Conservation (phyloP, 164 flowering plant species). For the Warburgia ugandensis region DNA sequence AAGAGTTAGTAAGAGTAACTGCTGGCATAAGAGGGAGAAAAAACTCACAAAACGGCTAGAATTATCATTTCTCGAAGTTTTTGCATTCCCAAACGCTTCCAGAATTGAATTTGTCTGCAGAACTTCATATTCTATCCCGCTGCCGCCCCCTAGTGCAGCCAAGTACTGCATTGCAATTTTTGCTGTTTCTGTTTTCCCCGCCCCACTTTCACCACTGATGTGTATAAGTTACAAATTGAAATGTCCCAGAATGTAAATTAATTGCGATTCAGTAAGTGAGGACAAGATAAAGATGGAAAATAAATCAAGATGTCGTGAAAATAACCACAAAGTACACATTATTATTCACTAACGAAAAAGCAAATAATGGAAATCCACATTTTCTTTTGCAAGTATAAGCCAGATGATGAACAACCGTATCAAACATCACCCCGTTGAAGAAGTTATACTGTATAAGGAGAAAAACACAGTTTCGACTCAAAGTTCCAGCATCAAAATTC, state of each 20-base stretch:
- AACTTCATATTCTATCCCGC: constrained; percentile 48
- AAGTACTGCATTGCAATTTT: constrained; percentile 71
- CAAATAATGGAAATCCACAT: no score
- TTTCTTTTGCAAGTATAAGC: no score
- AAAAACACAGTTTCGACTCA: no score
- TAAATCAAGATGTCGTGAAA: no score
- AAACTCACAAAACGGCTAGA: constrained; percentile 69
- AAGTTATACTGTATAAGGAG: no score
- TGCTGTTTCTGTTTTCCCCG: constrained; percentile 92
- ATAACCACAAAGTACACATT: no score
- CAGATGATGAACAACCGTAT: no score
- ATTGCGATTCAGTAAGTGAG: background rate
- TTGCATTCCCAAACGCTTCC: constrained; percentile 98
- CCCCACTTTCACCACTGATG: constrained; percentile 87
- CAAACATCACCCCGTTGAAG: no score
- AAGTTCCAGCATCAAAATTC: no score
- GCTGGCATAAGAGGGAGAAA: background rate
- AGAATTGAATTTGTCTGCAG: constrained; percentile 56
- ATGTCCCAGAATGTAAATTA: no score
- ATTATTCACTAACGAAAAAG: no score
- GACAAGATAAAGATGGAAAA: no score
- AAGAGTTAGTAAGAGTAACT: background rate
- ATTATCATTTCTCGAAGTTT: constrained; percentile 79
- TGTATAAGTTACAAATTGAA: constrained; percentile 3
- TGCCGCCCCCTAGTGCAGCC: constrained; percentile 62